phyloP scores from a whole-genome alignment of 805 yeast species.

The Wickerhamiella kazuoi region DNA sequence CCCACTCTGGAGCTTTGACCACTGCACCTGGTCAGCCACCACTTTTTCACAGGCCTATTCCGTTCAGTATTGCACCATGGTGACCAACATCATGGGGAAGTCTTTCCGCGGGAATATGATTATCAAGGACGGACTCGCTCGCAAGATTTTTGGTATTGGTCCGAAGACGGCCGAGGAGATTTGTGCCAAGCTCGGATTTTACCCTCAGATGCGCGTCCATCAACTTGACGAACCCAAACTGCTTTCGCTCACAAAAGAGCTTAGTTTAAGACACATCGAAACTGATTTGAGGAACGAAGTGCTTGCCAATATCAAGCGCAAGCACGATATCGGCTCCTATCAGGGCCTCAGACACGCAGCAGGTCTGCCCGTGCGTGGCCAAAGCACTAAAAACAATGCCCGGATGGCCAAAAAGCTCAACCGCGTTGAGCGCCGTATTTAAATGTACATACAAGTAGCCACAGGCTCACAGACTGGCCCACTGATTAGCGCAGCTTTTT shows the following conservation, averaged over 20 bases:
- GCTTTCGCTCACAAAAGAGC: slow-evolving; percentile 71
- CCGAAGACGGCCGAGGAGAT: slow-evolving; percentile 47
- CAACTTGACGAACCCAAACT: slow-evolving; percentile 79
- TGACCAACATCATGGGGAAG: slow-evolving; percentile 23
- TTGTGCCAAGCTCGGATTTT: slow-evolving; percentile 77
- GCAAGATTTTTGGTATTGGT: slow-evolving; percentile 82
- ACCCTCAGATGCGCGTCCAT: slow-evolving; percentile 88
- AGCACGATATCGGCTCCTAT: slow-evolving; percentile 67
- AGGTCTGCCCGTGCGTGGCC: slow-evolving; percentile 73
- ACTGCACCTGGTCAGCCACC: not conserved
- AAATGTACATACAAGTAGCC: not conserved
- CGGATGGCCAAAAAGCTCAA: slow-evolving; percentile 77
- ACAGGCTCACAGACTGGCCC: too few relatives aligned
- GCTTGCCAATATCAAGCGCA: slow-evolving; percentile 58
- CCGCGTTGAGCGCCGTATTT: slow-evolving; percentile 35
- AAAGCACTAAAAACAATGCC: slow-evolving; percentile 80
- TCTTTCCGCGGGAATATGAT: slow-evolving; percentile 22
- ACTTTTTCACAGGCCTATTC: too few relatives aligned
- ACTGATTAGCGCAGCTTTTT: not conserved
- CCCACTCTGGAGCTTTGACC: not conserved
- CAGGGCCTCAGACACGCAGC: slow-evolving; percentile 79
- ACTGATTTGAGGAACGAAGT: slow-evolving; percentile 44
- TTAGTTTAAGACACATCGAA: slow-evolving; percentile 68
- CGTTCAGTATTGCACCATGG: slow-evolving; percentile 17
- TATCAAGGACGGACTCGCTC: slow-evolving; percentile 43